Base-by-base conservation (phyloP, 106 monocot genomes). In the Phalaenopsis aphrodite region DNA sequence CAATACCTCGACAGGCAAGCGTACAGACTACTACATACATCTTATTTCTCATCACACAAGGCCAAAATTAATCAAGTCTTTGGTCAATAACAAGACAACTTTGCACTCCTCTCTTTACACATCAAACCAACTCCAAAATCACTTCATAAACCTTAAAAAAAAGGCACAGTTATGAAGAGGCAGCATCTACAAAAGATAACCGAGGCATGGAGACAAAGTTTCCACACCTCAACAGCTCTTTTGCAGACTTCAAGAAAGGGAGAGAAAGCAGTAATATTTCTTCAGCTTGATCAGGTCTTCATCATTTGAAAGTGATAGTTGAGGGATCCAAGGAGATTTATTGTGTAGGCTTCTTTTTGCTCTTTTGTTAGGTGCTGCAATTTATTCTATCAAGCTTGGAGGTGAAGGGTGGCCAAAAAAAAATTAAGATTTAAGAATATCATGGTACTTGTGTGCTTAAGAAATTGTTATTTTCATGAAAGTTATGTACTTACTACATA, bases 191-290 rank as follows among this genome's bases (percentile, higher is more conserved):
- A 15, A 52, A 52, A 52, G 52, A 52, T 52, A 52, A 52, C 52
- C 2, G 23, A 65, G 23, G 64, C 64, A 65, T 65, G 64, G 64
- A 65, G 64, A 65, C 64, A 65, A 65, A 65, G 64, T 65, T 65
- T 65, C 64, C 64, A 65, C 64, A 65, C 64, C 5, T 65, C 24
- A 65, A 30, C 30, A 65, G 64, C 24, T 65, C 64, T 65, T 65
- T 65, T 24, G 23, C 64, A 65, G 64, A 65, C 64, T 65, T 65
- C 24, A 65, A 65, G 64, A 65, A 65, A 65, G 64, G 64, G 64
- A 65, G n/a, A 19, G n/a, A 8, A 7, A n/a, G 23, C 64, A 8
- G 23, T 30, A 30, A 30, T 30, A 65, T 65, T 5, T 65, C 64
- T 65, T 65, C 23, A 21, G 64, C 6, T 21, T 23, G 64, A 65